These are phyloP conservation scores for Maudiozyma humilis DNA, from an alignment of 1,139 yeast genomes.

Conservation along the genomic window DNA sequence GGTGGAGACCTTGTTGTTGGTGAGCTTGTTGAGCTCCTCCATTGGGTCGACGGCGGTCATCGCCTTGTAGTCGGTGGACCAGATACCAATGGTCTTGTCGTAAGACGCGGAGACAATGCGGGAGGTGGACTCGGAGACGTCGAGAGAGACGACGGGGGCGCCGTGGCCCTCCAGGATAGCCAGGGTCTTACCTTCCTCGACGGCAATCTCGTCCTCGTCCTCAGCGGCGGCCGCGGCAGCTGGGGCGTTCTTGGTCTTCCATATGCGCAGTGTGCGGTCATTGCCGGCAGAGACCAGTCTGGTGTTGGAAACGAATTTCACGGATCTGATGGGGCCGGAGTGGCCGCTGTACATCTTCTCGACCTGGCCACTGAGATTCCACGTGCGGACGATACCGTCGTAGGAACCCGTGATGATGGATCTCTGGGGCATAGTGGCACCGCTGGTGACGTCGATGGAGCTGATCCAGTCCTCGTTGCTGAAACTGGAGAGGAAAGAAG, in stretches of 20 bases:
- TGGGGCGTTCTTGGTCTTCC: conserved; percentile 57
- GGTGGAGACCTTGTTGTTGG: conserved; percentile 44
- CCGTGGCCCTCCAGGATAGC: conserved; percentile 85
- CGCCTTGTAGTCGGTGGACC: conserved; percentile 83
- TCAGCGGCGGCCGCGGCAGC: conserved; percentile 34
- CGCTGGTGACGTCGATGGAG: conserved; percentile 39
- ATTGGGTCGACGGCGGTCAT: conserved; percentile 68
- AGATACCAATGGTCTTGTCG: conserved; percentile 72
- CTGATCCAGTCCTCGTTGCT: conserved; percentile 96
- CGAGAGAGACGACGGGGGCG: conserved; percentile 75
- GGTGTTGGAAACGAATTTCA: conserved; percentile 66
- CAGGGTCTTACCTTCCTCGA: conserved; percentile 65
- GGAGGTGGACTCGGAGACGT: conserved; percentile 43
- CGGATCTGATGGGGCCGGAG: conserved; percentile 74
- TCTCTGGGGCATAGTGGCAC: conserved; percentile 34
- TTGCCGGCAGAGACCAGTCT: conserved; percentile 79
- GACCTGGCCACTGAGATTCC: conserved; percentile 77
- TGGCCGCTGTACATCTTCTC: conserved; percentile 82
- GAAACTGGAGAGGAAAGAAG: conserved; percentile 80
- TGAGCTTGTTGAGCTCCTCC: conserved; percentile 38
- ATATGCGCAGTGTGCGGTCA: conserved; percentile 80
- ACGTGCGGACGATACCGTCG: conserved; percentile 88
- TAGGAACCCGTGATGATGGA: conserved; percentile 73
- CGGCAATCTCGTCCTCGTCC: conserved; percentile 42
- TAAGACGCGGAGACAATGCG: conserved; percentile 78